Evolutionary conservation across 306 rosid genomes (phyloP).

Genomic region (Arachis hypogaea): DNA sequence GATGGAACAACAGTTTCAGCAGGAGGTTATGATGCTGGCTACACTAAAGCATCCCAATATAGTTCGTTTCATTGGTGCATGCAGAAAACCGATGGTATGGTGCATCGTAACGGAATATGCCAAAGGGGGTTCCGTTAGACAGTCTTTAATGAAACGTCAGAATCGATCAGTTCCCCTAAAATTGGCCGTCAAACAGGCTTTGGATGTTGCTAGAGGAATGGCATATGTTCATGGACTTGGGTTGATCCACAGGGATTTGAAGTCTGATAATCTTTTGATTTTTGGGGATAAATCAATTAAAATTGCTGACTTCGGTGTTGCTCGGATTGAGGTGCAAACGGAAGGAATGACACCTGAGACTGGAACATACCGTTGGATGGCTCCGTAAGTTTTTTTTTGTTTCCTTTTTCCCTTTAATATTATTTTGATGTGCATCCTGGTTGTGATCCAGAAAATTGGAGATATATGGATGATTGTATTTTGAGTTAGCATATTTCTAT

Average conservation of each 20-base stretch:
- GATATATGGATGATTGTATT: neutral
- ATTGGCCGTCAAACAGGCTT: conserved; percentile 84
- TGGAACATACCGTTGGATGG: conserved; percentile 97
- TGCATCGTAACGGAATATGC: conserved; percentile 91
- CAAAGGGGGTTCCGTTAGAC: conserved; percentile 85
- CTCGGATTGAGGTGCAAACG: conserved; percentile 92
- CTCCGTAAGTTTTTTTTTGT: conserved; percentile 66
- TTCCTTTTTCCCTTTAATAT: neutral
- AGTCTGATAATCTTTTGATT: conserved; percentile 86
- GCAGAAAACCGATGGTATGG: conserved; percentile 88
- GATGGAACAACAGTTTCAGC: conserved; percentile 92
- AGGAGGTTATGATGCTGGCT: conserved; percentile 90
- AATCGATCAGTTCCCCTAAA: conserved; percentile 77
- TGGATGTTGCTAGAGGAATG: conserved; percentile 90
- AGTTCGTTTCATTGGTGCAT: conserved; percentile 83
- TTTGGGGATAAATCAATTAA: conserved; percentile 83
- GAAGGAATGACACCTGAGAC: conserved; percentile 97
- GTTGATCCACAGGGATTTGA: conserved; percentile 83
- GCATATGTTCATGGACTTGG: conserved; percentile 80
- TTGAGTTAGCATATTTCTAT: no score
- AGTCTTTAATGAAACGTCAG: conserved; percentile 71
- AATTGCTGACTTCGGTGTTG: conserved; percentile 91
- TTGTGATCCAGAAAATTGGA: neutral
- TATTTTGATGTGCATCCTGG: neutral
- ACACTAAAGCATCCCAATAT: conserved; percentile 81